phyloP scores from a whole-genome alignment of 1,139 yeast genomes.

The Wickerhamomyces sp. region DNA sequence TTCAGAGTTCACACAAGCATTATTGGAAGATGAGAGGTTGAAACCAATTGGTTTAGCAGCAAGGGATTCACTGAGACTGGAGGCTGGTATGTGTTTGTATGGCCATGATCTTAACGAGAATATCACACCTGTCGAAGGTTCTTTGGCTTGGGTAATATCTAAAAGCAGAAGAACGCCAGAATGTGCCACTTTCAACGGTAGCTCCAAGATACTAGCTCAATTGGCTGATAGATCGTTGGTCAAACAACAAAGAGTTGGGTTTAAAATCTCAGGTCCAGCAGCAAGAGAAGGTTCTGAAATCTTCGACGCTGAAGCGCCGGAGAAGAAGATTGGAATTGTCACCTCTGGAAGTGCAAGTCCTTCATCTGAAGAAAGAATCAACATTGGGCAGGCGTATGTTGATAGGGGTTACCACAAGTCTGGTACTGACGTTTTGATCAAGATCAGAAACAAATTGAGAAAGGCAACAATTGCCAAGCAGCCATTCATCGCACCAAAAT shows the following conservation, averaged over 20 bases:
- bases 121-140: conserved; percentile 86
- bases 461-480: conserved; percentile 70
- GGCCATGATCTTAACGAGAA: conserved; percentile 84
- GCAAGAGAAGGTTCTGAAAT: conserved; percentile 83
- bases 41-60: conserved; percentile 95
- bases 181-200: conserved; percentile 65
- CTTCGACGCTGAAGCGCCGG: conserved; percentile 41
- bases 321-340: conserved; percentile 61
- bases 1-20: conserved; percentile 53
- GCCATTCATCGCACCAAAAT: conserved; percentile 78
- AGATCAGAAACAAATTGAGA: conserved; percentile 79
- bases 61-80: conserved; percentile 88
- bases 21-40: conserved; percentile 55
- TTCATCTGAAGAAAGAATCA: conserved; percentile 58
- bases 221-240: conserved; percentile 57
- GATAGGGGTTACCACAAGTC: conserved; percentile 67
- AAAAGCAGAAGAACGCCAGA: conserved; percentile 57
- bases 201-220: conserved; percentile 63
- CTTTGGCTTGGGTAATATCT: conserved; percentile 85
- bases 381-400: conserved; percentile 89
- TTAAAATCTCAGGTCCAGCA: conserved; percentile 77
- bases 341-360: conserved; percentile 95
- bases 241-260: conserved; percentile 69
- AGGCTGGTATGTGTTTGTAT: conserved; percentile 97
- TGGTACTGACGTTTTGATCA: conserved; percentile 70